Conservation (phyloP, 2,329 filamentous ascomycete species). For the Botrytis squamosa region DNA sequence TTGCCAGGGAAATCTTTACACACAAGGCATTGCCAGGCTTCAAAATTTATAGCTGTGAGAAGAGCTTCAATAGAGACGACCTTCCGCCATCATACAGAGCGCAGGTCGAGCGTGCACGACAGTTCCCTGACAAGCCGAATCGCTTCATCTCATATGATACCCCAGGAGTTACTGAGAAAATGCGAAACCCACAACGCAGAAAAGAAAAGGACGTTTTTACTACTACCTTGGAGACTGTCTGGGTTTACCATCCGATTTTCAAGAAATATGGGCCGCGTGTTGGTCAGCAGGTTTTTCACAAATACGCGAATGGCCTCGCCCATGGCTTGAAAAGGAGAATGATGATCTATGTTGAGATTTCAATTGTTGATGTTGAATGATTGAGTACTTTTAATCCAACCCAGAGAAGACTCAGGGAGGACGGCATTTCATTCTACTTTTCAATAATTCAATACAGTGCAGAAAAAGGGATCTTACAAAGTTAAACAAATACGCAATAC, state of each 20-base stretch:
- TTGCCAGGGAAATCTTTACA: background rate
- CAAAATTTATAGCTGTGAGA: background rate
- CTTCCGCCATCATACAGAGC: background rate
- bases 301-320: background rate
- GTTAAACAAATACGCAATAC: background rate
- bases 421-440: background rate
- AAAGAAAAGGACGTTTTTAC: background rate
- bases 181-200: background rate
- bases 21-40: background rate
- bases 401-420: background rate
- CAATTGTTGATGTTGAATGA: background rate
- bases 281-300: background rate
- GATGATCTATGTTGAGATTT: background rate
- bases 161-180: background rate
- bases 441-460: background rate
- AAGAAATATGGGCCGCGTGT: background rate
- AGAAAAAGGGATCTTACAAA: fast-evolving
- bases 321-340: background rate
- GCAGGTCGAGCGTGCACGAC: background rate
- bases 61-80: background rate
- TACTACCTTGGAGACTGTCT: background rate
- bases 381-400: background rate
- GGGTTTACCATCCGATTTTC: background rate
- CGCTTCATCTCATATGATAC: background rate
- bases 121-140: background rate